These are phyloP conservation scores for Phyllosticta citrichinensis DNA, from an alignment of 2,329 filamentous ascomycete genomes.

Conservation along the genomic window DNA sequence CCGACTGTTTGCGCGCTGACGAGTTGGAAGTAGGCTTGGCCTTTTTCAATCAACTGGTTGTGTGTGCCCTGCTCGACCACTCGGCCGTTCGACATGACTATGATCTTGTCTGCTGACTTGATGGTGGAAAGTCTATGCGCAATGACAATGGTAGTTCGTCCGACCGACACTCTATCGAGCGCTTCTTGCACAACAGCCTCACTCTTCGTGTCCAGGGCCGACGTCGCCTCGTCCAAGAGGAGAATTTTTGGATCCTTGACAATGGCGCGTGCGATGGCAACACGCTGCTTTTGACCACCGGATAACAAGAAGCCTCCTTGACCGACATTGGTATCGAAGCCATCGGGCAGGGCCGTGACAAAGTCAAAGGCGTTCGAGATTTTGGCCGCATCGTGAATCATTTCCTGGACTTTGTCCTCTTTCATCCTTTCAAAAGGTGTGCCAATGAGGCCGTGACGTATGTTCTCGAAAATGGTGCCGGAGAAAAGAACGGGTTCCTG, in stretches of 20 bases:
- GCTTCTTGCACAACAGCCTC: slow-evolving; percentile 87
- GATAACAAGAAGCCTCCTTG: slow-evolving; percentile 81
- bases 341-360: slow-evolving; percentile 65
- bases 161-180: slow-evolving; percentile 68
- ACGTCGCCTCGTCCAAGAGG: slow-evolving; percentile 84
- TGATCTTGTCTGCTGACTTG: slow-evolving; percentile 82
- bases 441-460: slow-evolving; percentile 76
- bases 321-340: slow-evolving; percentile 82
- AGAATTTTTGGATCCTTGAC: slow-evolving; percentile 82
- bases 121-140: slow-evolving; percentile 88
- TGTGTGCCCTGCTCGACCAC: slow-evolving; percentile 86
- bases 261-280: slow-evolving; percentile 78
- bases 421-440: slow-evolving; percentile 58
- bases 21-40: slow-evolving; percentile 66
- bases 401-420: slow-evolving; percentile 54
- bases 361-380: slow-evolving; percentile 91
- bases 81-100: slow-evolving; percentile 68
- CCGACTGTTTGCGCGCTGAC: slow-evolving; percentile 78
- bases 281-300: slow-evolving; percentile 87
- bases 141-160: slow-evolving; percentile 85
- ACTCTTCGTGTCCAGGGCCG: slow-evolving; percentile 80
- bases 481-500: slow-evolving; percentile 84
- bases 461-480: slow-evolving; percentile 77
- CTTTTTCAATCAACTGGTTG: slow-evolving; percentile 58
- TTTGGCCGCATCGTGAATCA: slow-evolving; percentile 67